Percentiles rank a stretch among this genome's conserved stretches.
Evolutionary conservation across 257 asterid species (phyloP).

Genomic region (Cinchona pubescens): DNA sequence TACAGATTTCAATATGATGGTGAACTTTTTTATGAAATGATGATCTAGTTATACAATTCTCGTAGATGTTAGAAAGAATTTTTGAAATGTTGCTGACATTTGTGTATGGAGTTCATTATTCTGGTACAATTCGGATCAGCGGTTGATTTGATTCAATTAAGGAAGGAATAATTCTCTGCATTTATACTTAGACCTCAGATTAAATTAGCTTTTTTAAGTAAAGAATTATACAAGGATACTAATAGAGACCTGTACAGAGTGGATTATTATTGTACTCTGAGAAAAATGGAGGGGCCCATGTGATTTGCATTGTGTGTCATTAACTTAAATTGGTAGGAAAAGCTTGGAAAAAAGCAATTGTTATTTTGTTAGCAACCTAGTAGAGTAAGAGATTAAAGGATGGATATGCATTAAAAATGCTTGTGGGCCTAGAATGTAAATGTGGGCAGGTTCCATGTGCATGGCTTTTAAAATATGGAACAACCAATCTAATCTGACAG

Average conservation of each 20-base stretch:
- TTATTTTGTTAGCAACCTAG: not conserved
- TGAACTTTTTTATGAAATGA: not conserved
- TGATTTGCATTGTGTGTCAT: not conserved
- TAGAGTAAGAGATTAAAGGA: not conserved
- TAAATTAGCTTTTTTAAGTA: not conserved
- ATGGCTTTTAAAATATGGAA: not conserved
- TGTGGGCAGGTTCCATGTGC: slow-evolving; percentile 18
- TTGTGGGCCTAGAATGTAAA: slow-evolving; percentile 16
- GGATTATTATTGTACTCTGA: not conserved
- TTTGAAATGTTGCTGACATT: not conserved
- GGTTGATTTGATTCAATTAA: not conserved
- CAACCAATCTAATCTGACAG: slow-evolving; percentile 5
- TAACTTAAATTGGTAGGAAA: slow-evolving; percentile 7
- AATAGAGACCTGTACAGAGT: not conserved
- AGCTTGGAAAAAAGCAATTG: not conserved
- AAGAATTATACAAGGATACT: not conserved
- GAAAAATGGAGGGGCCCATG: not conserved
- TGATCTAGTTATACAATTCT: not conserved
- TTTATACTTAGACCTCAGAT: not conserved
- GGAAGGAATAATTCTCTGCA: not conserved
- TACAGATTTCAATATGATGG: not conserved
- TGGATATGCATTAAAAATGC: not conserved
- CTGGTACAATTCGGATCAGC: not conserved
- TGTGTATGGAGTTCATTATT: not conserved
- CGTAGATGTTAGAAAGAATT: not conserved